phyloP scores from a whole-genome alignment of 2,329 filamentous ascomycete genomes.

The Colletotrichum agaves region DNA sequence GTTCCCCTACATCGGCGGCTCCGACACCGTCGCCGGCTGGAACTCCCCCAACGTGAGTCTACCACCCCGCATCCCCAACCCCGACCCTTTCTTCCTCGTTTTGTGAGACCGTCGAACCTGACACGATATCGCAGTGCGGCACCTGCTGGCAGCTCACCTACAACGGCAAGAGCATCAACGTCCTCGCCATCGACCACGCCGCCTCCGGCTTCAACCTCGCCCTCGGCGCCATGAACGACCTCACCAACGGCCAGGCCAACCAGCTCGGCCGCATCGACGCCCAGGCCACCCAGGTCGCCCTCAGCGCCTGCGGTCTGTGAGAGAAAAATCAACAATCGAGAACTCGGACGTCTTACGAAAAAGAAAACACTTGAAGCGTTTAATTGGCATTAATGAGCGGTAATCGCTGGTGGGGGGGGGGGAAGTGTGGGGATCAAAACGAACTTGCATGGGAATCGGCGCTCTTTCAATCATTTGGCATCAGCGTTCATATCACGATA shows the following conservation, averaged over 20 bases:
- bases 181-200: slow-evolving; percentile 67
- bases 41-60: slow-evolving; percentile 57
- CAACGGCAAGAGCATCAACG: slow-evolving; percentile 60
- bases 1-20: slow-evolving; percentile 68
- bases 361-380: not conserved
- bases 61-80: too few species aligned
- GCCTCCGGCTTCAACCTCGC: slow-evolving; percentile 65
- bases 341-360: not conserved
- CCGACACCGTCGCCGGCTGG: slow-evolving; percentile 63
- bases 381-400: slow-evolving; percentile 10
- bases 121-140: slow-evolving; percentile 58
- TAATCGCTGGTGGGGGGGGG: too few species aligned
- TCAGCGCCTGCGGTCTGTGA: slow-evolving; percentile 57
- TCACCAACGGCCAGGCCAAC: slow-evolving; percentile 63
- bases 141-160: slow-evolving; percentile 68
- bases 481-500: slow-evolving; percentile 32
- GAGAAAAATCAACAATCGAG: slow-evolving; percentile 26
- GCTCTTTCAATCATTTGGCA: slow-evolving; percentile 35
- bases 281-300: slow-evolving; percentile 54
- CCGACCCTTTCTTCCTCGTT: too few species aligned
- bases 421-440: too few species aligned
- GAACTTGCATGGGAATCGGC: slow-evolving; percentile 30
- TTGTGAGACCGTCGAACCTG: not conserved
- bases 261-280: slow-evolving; percentile 65
- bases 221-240: slow-evolving; percentile 63